phyloP scores from a whole-genome alignment of 371 early-diverging fungal species.

The Lichtheimia ramosa region DNA sequence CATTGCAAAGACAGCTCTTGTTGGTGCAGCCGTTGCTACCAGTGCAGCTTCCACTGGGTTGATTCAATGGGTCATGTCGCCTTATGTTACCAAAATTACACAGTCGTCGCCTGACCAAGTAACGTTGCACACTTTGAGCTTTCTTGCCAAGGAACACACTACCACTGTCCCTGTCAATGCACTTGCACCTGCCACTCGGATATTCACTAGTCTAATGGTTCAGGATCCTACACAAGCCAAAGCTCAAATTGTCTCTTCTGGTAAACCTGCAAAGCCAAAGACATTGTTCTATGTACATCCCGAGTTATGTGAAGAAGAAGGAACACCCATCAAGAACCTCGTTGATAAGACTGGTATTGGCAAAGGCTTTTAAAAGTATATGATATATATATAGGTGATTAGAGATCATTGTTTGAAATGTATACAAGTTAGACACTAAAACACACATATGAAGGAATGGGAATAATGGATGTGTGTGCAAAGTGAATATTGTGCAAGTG shows the following conservation, averaged over 20 bases:
- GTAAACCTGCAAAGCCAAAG: conserved; percentile 48
- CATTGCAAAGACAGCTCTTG: conserved; percentile 58
- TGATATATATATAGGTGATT: background rate
- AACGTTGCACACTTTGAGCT: conserved; percentile 33
- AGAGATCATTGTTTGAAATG: background rate
- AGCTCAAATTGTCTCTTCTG: conserved; percentile 22
- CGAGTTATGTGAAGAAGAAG: conserved; percentile 51
- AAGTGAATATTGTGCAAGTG: no score
- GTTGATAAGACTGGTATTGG: conserved; percentile 46
- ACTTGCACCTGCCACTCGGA: conserved; percentile 56
- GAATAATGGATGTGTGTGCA: no score
- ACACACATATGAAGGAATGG: no score
- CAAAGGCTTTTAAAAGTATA: conserved; percentile 34
- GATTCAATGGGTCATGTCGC: conserved; percentile 67
- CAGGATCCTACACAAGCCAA: conserved; percentile 36
- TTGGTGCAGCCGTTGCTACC: conserved; percentile 58
- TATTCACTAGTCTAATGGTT: conserved; percentile 56
- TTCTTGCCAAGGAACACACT: conserved; percentile 42
- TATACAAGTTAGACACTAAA: no score
- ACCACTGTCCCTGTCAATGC: conserved; percentile 54
- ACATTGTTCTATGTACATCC: conserved; percentile 57
- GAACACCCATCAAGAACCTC: conserved; percentile 33
- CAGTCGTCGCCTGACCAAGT: conserved; percentile 21
- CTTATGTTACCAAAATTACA: conserved; percentile 64
- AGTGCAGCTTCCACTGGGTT: conserved; percentile 62